Evolutionary conservation across 2,329 filamentous ascomycete genomes (phyloP).

Genomic region (Aspergillus glaucus): DNA sequence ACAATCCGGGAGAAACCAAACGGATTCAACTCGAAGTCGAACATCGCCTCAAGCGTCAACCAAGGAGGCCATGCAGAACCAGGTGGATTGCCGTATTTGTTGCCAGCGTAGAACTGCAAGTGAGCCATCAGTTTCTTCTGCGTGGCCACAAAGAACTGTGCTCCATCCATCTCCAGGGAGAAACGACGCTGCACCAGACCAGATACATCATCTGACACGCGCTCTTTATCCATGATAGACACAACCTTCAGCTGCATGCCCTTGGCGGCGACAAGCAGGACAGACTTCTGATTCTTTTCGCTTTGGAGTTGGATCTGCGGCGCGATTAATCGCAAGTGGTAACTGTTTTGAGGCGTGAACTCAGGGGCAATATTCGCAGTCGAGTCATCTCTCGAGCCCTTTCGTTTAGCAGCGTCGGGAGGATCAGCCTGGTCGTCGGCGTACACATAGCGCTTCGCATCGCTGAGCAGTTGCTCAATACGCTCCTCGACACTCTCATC

Average conservation of each 20-base stretch:
- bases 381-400: slow-evolving; percentile 44
- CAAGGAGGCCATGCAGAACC: slow-evolving; percentile 94
- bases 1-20: slow-evolving; percentile 98
- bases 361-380: slow-evolving; percentile 75
- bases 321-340: slow-evolving; percentile 89
- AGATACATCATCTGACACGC: slow-evolving; percentile 86
- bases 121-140: slow-evolving; percentile 85
- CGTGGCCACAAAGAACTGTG: slow-evolving; percentile 96
- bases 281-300: slow-evolving; percentile 94
- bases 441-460: slow-evolving; percentile 75
- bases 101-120: slow-evolving; percentile 88
- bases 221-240: slow-evolving; percentile 94
- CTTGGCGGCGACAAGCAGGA: slow-evolving; percentile 93
- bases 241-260: slow-evolving; percentile 97
- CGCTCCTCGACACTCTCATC: slow-evolving; percentile 70
- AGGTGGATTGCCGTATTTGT: slow-evolving; percentile 77
- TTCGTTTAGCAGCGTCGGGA: slow-evolving; percentile 37
- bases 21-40: slow-evolving; percentile 86
- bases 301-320: slow-evolving; percentile 98
- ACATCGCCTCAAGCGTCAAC: slow-evolving; percentile 98
- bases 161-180: slow-evolving; percentile 90
- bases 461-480: slow-evolving; percentile 76
- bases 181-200: slow-evolving; percentile 93
- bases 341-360: slow-evolving; percentile 86
- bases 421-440: slow-evolving; percentile 53